A percentile compares a stretch with the other conserved stretches of the same genome.
Evolutionary conservation across 2,329 filamentous ascomycete genomes (phyloP).

Genomic region (Aspergillus jensenii): DNA sequence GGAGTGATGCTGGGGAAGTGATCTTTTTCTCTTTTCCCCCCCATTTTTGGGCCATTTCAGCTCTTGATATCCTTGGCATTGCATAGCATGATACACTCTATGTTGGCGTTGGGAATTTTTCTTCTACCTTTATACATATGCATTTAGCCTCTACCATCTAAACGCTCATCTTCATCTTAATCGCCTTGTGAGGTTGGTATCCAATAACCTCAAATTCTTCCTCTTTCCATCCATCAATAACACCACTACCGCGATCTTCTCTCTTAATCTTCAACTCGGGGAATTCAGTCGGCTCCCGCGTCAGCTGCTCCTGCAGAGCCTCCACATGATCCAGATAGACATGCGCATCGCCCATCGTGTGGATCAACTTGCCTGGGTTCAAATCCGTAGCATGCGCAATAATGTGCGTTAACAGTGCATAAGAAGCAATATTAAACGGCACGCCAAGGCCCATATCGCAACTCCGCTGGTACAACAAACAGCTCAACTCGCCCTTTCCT

Average conservation of each 20-base stretch:
- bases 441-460: constrained; percentile 98
- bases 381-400: constrained; percentile 83
- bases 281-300: constrained; percentile 76
- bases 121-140: not conserved
- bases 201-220: constrained; percentile 86
- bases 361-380: constrained; percentile 81
- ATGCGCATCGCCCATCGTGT: constrained; percentile 98
- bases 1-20: constrained; percentile 72
- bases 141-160: constrained; percentile 33
- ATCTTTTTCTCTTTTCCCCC: constrained; percentile 5
- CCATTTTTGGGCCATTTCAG: not conserved
- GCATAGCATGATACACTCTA: constrained; percentile 7
- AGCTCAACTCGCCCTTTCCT: constrained; percentile 62
- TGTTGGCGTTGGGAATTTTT: constrained; percentile 4
- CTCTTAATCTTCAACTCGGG: constrained; percentile 73
- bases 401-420: constrained; percentile 94
- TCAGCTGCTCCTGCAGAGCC: constrained; percentile 76
- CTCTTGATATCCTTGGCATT: constrained; percentile 2
- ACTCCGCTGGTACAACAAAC: constrained; percentile 86
- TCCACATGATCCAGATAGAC: constrained; percentile 92
- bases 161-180: constrained; percentile 99
- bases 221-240: constrained; percentile 87
- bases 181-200: constrained; percentile 86
- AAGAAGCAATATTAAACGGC: constrained; percentile 96
- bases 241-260: constrained; percentile 70